Evolutionary conservation across 805 yeast genomes (phyloP), one percentile per base, ranked within the genome.

Genomic region (Cephaloascus fragrans): DNA sequence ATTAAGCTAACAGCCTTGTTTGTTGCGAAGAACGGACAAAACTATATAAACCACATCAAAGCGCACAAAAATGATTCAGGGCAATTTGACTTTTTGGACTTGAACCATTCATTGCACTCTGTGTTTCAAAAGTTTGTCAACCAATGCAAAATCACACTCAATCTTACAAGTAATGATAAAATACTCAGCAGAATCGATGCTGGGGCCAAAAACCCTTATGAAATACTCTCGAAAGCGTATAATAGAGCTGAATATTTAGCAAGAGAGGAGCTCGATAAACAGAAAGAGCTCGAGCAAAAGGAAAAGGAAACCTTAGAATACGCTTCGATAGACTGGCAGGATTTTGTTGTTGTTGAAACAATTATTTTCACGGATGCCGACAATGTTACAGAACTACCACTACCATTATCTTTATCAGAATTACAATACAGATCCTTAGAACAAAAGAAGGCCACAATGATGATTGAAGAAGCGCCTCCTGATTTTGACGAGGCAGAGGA

Each of bases 301-400:
- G 56, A 52, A 35, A 46, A 55, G 35, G 69, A 73, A 32, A 69
- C 68, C 41, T 46, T 76, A 4, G 79, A 73, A 33, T 85, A 71
- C 58, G 86, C 89, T 0, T 73, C 83, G 8, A 79, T 87, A 18
- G 88, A 89, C 58, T 90, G 98, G 98, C 79, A 80, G 40, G 85
- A 83, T 44, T 90, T 89, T 52, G 66, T 70, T 2, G 66, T 85
- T 15, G 81, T 85, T 5, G 86, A 79, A 37, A 76, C 80, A 2
- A 66, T 88, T 12, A 77, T 70, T 37, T 81, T 87, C 46, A 74
- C 75, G 14, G 77, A 75, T 2, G 57, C 74, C 4, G 88, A 80
- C 53, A 66, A 69, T 42, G 73, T 70, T 9, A 68, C 75, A 3
- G 81, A 77, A 37, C 59, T 80, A 37, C 67, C 73, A 1, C 48